These are phyloP conservation scores for Flagelloscypha sp. DNA, from an alignment of 768 basidiomycete genomes.

Conservation along the genomic window DNA sequence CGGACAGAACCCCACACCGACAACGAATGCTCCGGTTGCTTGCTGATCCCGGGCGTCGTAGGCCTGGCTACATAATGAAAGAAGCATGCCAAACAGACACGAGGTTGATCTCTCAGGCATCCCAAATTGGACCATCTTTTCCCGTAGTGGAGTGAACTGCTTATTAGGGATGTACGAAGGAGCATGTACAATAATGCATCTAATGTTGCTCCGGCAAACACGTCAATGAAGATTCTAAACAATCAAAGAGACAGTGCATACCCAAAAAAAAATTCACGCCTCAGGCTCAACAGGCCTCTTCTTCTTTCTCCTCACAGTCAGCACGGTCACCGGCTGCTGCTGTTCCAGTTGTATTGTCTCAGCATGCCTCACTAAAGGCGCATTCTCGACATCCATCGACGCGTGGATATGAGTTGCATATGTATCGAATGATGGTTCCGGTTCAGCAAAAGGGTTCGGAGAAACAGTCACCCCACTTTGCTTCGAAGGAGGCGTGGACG, in stretches of 20 bases:
- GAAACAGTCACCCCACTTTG: slow-evolving; percentile 35
- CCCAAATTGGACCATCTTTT: too few relatives aligned
- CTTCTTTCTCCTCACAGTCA: slow-evolving; percentile 41
- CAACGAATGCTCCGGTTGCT: too few relatives aligned
- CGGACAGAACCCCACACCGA: too few relatives aligned
- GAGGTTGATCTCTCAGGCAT: too few relatives aligned
- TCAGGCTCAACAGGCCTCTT: slow-evolving; percentile 17
- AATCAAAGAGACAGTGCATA: not conserved
- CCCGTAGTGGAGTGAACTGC: too few relatives aligned
- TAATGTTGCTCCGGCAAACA: too few relatives aligned
- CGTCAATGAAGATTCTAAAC: too few relatives aligned
- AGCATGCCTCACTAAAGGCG: slow-evolving; percentile 14
- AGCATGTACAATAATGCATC: too few relatives aligned
- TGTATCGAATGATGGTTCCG: slow-evolving; percentile 50
- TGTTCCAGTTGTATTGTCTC: slow-evolving; percentile 9
- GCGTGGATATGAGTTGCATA: slow-evolving; percentile 59
- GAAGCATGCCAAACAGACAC: too few relatives aligned
- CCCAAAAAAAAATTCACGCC: slow-evolving; percentile 1
- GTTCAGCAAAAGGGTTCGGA: slow-evolving; percentile 63
- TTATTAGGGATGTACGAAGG: too few relatives aligned
- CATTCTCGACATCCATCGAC: slow-evolving; percentile 42
- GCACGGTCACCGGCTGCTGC: slow-evolving; percentile 24
- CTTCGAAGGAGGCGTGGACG: slow-evolving; percentile 7
- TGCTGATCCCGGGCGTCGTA: too few relatives aligned
- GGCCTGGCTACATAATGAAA: too few relatives aligned